Base-by-base conservation (phyloP, 1,284 basidiomycete genomes). In the Pseudozyma hubeiensis region DNA sequence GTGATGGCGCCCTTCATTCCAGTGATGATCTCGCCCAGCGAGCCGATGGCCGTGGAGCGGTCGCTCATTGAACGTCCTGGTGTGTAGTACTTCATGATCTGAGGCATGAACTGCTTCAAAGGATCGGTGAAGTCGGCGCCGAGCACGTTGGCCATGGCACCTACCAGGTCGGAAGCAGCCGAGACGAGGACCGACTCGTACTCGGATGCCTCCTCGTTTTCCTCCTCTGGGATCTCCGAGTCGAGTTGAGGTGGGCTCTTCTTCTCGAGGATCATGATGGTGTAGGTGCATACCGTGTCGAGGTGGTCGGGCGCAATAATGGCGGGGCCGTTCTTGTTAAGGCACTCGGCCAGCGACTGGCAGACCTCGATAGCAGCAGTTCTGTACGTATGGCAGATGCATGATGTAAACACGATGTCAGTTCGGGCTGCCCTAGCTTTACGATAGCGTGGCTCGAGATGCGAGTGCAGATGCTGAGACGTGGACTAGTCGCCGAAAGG, bases 181-280 rank as follows among this genome's bases (percentile, higher is more conserved):
- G 93, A 93, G 84, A 99, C 92, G 64, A 99, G 89, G 45, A 96
- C 92, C 14, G 94, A 93, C 86, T 99, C 97, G 85, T 96, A 97
- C 86, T 99, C 97, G 7, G 95, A 95, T 76, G 92, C 91, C 68
- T 89, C 88, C 64, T 82, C 79, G 55, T 72, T 80, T 33, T 90
- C 90, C 74, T 94, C 93, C 76, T 96, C 95, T 73, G 92, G 65
- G 29, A 70, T 93, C 83, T 98, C 96, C 53, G 94, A 93, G 84
- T 97, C 94, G 84, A 96, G 91, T 86, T 99, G 97, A 86, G 95
- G 97, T 75, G 77, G 72, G 39, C 77, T 69, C 72, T 82, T 89
- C 59, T 88, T 86, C 63, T 97, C 92, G 49, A 94, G 88, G 74
- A 91, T 93, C 93, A 78, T 46, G 64, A 78, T 69, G 45, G 52